These are phyloP conservation scores for Helminthosporium solani DNA, from an alignment of 2,329 filamentous ascomycete genomes.

Conservation along the genomic window DNA sequence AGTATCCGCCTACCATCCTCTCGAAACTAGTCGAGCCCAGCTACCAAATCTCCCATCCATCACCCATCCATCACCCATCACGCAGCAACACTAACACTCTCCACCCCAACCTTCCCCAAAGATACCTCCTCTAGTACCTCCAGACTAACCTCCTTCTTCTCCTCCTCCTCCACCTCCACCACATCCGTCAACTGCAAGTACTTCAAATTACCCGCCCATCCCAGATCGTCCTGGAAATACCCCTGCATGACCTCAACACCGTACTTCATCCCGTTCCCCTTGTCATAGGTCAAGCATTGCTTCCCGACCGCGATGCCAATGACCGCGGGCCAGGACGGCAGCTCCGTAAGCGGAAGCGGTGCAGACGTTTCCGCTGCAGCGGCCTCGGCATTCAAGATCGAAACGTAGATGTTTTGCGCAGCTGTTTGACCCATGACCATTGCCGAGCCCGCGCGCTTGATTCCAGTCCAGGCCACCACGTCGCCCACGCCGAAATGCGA, in stretches of 20 bases:
- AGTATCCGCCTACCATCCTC: too few species aligned
- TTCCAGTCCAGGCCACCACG: slow-evolving; percentile 69
- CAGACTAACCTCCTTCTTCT: slow-evolving; percentile 16
- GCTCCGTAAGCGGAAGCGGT: slow-evolving; percentile 13
- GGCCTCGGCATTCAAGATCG: slow-evolving; percentile 36
- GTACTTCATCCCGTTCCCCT: slow-evolving; percentile 56
- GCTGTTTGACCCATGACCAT: slow-evolving; percentile 71
- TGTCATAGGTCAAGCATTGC: slow-evolving; percentile 64
- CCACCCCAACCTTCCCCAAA: slow-evolving; percentile 31
- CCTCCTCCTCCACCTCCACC: slow-evolving; percentile 21
- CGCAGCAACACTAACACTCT: slow-evolving; percentile 29
- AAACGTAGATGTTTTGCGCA: slow-evolving; percentile 56
- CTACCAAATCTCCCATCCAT: too few species aligned
- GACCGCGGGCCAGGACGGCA: slow-evolving; percentile 48
- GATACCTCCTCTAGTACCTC: slow-evolving; percentile 19
- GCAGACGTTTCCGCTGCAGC: background rate
- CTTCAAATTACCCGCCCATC: slow-evolving; percentile 42
- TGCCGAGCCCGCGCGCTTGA: slow-evolving; percentile 75
- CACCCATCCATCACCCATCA: too few species aligned
- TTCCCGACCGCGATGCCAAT: slow-evolving; percentile 73
- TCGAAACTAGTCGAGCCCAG: too few species aligned
- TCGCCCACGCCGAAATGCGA: slow-evolving; percentile 71
- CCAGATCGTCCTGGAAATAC: slow-evolving; percentile 70
- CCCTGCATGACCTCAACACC: slow-evolving; percentile 63
- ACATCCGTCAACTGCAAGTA: slow-evolving; percentile 38